Base-by-base conservation (phyloP, 495 filamentous ascomycete genomes). In the Chaetomidium leptoderma region DNA sequence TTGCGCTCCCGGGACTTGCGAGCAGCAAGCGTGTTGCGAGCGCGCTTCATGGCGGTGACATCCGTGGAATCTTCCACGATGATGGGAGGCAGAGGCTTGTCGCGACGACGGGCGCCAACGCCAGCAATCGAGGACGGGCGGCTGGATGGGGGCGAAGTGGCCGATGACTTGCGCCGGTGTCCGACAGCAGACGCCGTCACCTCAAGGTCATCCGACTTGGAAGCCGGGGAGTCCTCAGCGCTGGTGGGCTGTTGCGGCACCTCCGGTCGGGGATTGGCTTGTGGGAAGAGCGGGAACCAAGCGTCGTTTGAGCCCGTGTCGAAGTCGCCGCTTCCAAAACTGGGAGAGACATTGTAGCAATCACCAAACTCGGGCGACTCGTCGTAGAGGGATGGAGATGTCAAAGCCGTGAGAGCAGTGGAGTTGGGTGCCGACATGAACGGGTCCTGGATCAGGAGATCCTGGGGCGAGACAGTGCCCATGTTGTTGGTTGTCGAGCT, bases 1-100 rank as follows among this genome's bases (percentile, higher is more conserved):
- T 93, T 92, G 62, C 89, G 86, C 58, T 89, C 84, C 13, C 93
- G 88, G 37, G 92, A 97, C 72, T 97, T 97, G 42, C 93, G 89
- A 60, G 93, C 93, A 44, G 93, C 93, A 72, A 92, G 79, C 14
- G 93, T 98, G 72, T 98, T 98, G 56, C 92, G 86, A 33, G 92
- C 92, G 61, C 93, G 90, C 81, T 97, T 97, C 78, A 90, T 81
- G 10, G 89, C 90, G 14, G 89, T 70, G 1, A 74, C 73, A 64
- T 92, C 88, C 32, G 67, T 71, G 0, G 87, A 86, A 66, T 97
- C 92, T 32, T 86, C 83, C 17, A 89, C 78, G 26, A 78, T 74
- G 69, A 97, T 89, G 8, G 89, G 87, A 51, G 88, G 86, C 24
- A 96, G 79, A 39, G 89, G 86, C 76, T 90, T 91, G 65, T 89